Evolutionary conservation across 2,329 filamentous ascomycete genomes (phyloP).

Genomic region (Fusarium nisikadoi): DNA sequence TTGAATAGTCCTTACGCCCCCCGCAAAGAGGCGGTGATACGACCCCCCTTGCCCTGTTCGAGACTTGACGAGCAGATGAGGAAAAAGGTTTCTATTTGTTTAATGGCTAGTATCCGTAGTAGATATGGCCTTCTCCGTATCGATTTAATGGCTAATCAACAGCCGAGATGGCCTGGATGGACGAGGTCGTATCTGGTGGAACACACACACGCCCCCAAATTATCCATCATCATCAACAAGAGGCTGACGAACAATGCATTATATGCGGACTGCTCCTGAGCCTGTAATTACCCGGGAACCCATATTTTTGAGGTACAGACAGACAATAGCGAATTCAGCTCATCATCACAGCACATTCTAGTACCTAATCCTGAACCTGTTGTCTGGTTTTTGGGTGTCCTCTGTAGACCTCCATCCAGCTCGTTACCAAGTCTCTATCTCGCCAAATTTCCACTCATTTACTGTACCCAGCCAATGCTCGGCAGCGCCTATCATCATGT

Average conservation of each 20-base stretch:
- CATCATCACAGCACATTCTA: background rate
- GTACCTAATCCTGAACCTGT: background rate
- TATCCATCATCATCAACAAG: background rate
- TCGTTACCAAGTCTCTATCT: background rate
- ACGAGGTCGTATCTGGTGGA: slow-evolving; percentile 17
- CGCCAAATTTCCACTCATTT: slow-evolving; percentile 38
- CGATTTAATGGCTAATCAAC: slow-evolving; percentile 10
- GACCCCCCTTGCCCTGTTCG: background rate
- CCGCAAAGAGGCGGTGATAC: slow-evolving; percentile 13
- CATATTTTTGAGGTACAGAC: background rate
- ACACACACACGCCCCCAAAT: slow-evolving; percentile 5
- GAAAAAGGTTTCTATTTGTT: background rate
- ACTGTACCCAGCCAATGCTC: slow-evolving; percentile 25
- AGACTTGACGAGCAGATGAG: background rate
- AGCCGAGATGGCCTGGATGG: slow-evolving; percentile 23
- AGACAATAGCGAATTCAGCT: background rate
- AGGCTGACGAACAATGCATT: background rate
- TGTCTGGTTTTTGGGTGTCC: background rate
- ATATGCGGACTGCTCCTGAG: slow-evolving; percentile 1
- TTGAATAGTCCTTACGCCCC: slow-evolving; percentile 19
- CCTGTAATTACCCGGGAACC: slow-evolving; percentile 18
- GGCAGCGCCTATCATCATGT: slow-evolving; percentile 36
- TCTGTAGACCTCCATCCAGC: background rate
- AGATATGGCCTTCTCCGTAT: slow-evolving; percentile 5
- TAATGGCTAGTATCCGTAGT: background rate